Base-by-base conservation (phyloP, 1,284 basidiomycete genomes). In the Clitocybe nebularis region DNA sequence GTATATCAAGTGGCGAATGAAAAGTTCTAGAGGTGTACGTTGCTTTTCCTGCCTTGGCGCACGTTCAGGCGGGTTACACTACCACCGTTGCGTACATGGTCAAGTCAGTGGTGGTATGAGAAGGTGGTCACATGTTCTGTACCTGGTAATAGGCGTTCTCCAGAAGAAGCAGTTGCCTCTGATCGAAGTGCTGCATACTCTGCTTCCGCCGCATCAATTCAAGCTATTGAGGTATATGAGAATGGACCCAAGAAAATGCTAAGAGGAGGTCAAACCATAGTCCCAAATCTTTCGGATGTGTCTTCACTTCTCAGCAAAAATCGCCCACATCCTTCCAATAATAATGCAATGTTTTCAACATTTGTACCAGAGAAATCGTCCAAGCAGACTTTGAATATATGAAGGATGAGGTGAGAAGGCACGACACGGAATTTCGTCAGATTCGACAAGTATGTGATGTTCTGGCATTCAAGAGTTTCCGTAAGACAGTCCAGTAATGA, bases 61-160 rank as follows among this genome's bases (percentile, higher is more conserved):
- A 42, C 96, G 82, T 56, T 98, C 93, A 0, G 96, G 96, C 2
- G 96, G 96, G 57, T 99, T 97, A 64, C 94, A 97, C 85, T 98
- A n/a, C n/a, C n/a, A n/a, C n/a, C n/a, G n/a, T n/a, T n/a, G n/a
- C n/a, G n/a, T 47, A 46, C 52, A 46, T 32, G 19, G 8, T 32
- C 9, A 29, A 14, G 4, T 4, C 4, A n/a, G 10, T 16, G 29
- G n/a, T 16, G 19, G 14, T 8, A 29, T 4, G 26, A n/a, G n/a
- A n/a, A n/a, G n/a, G n/a, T 14, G 14, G 8, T 29, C 9, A 29
- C 4, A 29, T 29, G 9, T 29, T 14, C 8, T 67, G 44, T 47
- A 90, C 90, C 75, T 93, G 93, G 61, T 98, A 99, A 64, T 98
- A 99, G 0, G 96, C 96, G 60, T 99, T 99, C 64, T 99, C 96